phyloP scores from a whole-genome alignment of 768 basidiomycete species.

The Phanerochaete carnosa region DNA sequence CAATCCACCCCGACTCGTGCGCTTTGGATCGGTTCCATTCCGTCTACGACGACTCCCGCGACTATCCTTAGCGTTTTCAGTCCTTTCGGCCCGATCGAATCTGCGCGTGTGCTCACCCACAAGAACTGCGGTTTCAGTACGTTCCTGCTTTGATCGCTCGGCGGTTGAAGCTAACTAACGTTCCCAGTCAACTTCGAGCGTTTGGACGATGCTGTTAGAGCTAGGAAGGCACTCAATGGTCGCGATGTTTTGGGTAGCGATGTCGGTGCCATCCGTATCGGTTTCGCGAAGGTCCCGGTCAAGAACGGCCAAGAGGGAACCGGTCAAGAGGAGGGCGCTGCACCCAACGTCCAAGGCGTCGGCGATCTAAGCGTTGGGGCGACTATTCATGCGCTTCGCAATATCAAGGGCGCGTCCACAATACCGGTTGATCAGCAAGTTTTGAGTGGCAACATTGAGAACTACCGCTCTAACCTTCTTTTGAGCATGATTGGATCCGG shows the following conservation, averaged over 20 bases:
- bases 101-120: constrained; percentile 91
- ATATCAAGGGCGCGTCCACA: constrained; percentile 88
- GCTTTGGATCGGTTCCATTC: constrained; percentile 97
- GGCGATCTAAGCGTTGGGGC: constrained; percentile 85
- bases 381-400: constrained; percentile 82
- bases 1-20: constrained; percentile 93
- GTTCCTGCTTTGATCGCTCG: constrained; percentile 27
- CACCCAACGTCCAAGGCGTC: constrained; percentile 72
- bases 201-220: constrained; percentile 93
- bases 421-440: constrained; percentile 94
- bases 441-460: constrained; percentile 87
- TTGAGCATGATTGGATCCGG: constrained; percentile 86
- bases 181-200: constrained; percentile 90
- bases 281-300: constrained; percentile 94
- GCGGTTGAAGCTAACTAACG: neutral
- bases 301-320: constrained; percentile 74
- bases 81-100: constrained; percentile 97
- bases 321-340: constrained; percentile 59
- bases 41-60: constrained; percentile 90
- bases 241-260: constrained; percentile 95
- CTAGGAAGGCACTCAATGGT: constrained; percentile 92
- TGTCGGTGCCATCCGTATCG: constrained; percentile 95
- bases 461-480: constrained; percentile 89
- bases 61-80: constrained; percentile 95
- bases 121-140: constrained; percentile 93